phyloP scores from a whole-genome alignment of 116 monocot genomes.

The Dioscorea cayenensis region DNA sequence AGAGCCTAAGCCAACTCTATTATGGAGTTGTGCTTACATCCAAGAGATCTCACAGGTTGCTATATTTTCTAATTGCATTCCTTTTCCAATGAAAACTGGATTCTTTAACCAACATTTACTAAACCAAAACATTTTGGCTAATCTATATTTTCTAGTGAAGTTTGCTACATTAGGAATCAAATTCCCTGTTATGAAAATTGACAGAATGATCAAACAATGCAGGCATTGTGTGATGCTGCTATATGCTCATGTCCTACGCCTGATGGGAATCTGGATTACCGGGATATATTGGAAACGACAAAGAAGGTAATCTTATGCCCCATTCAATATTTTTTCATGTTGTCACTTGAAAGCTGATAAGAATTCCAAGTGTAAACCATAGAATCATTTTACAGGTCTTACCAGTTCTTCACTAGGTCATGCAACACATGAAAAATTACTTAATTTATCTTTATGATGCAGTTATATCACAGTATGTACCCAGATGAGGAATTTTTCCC shows the following conservation, averaged over 20 bases:
- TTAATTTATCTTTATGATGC: slow-evolving; percentile 5
- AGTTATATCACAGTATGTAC: slow-evolving; percentile 67
- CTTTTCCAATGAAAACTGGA: not conserved
- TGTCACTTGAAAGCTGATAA: not conserved
- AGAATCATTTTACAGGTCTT: no score
- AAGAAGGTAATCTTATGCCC: slow-evolving; percentile 42
- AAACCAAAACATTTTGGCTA: not conserved
- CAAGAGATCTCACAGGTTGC: slow-evolving; percentile 67
- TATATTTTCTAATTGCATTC: not conserved
- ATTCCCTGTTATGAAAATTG: slow-evolving; percentile 2
- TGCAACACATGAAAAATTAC: no score
- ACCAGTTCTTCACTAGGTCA: no score
- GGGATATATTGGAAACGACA: slow-evolving; percentile 52
- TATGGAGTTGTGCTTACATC: slow-evolving; percentile 71
- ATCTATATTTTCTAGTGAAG: not conserved
- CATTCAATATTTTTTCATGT: not conserved
- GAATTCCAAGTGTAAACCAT: not conserved
- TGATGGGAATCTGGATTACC: slow-evolving; percentile 66
- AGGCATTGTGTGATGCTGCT: slow-evolving; percentile 43
- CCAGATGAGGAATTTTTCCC: slow-evolving; percentile 55
- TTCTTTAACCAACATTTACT: not conserved
- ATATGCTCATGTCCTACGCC: slow-evolving; percentile 47
- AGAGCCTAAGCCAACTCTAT: slow-evolving; percentile 32
- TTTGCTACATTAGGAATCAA: not conserved
- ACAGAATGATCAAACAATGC: slow-evolving; percentile 4